Conservation (phyloP, 169 alveolate species). For the Cryptosporidium canis region DNA sequence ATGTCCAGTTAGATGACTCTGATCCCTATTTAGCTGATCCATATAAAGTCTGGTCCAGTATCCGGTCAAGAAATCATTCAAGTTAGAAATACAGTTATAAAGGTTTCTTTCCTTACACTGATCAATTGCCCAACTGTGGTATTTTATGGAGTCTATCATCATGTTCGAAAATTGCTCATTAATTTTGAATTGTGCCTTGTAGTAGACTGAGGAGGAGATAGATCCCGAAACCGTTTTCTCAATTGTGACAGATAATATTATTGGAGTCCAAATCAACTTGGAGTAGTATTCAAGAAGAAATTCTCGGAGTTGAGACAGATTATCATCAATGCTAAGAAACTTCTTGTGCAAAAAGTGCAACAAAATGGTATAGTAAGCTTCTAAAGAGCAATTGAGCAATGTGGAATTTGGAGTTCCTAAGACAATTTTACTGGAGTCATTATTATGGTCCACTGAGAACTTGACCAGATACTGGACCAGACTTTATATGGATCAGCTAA, state of each 20-base stretch:
- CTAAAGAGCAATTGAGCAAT: not conserved
- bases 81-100: not conserved
- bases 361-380: slow-evolving; percentile 24
- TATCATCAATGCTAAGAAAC: not conserved
- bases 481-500: slow-evolving; percentile 1
- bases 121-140: slow-evolving; percentile 20
- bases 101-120: slow-evolving; percentile 18
- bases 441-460: not conserved
- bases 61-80: not conserved
- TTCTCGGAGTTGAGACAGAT: not conserved
- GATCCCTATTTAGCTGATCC: not conserved
- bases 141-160: not conserved
- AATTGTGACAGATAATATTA: slow-evolving; percentile 1
- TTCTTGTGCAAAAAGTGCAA: slow-evolving; percentile 8
- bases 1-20: not conserved
- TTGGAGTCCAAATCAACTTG: slow-evolving; percentile 37
- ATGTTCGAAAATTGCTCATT: slow-evolving; percentile 43
- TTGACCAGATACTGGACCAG: slow-evolving; percentile 7
- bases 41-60: slow-evolving; percentile 29
- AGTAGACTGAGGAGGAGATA: not conserved
- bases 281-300: slow-evolving; percentile 30
- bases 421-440: not conserved
- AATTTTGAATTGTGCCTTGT: slow-evolving; percentile 5
- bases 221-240: not conserved
- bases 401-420: slow-evolving; percentile 25